phyloP scores from a whole-genome alignment of 352 stramenopile genomes.

The Globisporangium nagaii region DNA sequence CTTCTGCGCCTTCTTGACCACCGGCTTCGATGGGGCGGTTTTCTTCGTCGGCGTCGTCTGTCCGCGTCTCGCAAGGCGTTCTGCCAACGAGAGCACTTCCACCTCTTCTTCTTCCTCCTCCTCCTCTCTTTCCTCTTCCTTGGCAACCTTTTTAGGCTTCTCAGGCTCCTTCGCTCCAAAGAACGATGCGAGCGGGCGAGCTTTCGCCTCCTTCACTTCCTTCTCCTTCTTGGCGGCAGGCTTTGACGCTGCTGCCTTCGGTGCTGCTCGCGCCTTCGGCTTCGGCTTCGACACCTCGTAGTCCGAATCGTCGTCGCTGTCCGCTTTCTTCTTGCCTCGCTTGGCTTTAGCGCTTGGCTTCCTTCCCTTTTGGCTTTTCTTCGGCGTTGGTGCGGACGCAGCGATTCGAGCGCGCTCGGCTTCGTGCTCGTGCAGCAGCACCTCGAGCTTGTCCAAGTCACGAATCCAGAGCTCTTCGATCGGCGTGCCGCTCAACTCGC shows the following conservation, averaged over 20 bases:
- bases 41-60: constrained; percentile 44
- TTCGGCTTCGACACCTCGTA: constrained; percentile 48
- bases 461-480: constrained; percentile 90
- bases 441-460: constrained; percentile 90
- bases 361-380: constrained; percentile 32
- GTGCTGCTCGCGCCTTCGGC: constrained; percentile 32
- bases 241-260: constrained; percentile 12
- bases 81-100: constrained; percentile 66
- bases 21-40: constrained; percentile 14
- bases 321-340: constrained; percentile 24
- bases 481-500: constrained; percentile 68
- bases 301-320: constrained; percentile 56
- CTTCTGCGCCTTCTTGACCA: constrained; percentile 16
- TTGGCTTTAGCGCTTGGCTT: constrained; percentile 56
- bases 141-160: constrained; percentile 11
- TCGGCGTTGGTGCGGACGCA: constrained; percentile 53
- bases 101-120: constrained; percentile 62
- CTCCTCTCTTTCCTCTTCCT: constrained; percentile 31
- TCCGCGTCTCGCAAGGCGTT: constrained; percentile 53
- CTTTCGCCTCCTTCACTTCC: constrained; percentile 22
- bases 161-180: constrained; percentile 32
- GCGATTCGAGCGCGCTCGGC: constrained; percentile 44
- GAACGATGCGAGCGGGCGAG: constrained; percentile 37
- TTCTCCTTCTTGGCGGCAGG: constrained; percentile 16
- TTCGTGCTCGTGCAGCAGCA: constrained; percentile 63